Evolutionary conservation across 2,329 filamentous ascomycete genomes (phyloP).

Genomic region (Incumbomyces delicatus): DNA sequence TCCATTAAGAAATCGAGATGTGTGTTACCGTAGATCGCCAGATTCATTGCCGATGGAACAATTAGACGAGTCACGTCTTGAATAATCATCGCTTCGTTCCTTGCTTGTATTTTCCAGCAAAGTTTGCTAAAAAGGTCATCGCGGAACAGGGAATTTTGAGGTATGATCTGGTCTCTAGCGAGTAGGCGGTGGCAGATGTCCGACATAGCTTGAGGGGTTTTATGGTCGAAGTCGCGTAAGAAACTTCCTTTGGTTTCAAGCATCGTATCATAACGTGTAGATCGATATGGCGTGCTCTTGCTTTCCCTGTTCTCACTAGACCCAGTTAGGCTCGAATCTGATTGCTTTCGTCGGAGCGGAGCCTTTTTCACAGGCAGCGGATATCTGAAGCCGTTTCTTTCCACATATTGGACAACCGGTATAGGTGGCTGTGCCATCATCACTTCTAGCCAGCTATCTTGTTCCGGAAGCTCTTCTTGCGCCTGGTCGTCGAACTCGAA

Average conservation of each 20-base stretch:
- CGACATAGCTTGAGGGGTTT: too few species aligned
- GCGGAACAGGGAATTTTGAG: background rate
- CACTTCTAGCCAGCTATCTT: constrained; percentile 9
- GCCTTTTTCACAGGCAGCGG: too few species aligned
- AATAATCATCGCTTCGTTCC: too few species aligned
- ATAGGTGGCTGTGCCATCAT: constrained; percentile 3
- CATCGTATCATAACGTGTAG: background rate
- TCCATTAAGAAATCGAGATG: constrained; percentile 29
- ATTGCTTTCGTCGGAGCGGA: too few species aligned
- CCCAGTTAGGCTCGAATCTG: too few species aligned
- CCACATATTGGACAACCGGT: constrained; percentile 6
- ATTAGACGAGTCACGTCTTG: too few species aligned
- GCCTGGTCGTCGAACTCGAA: constrained; percentile 6
- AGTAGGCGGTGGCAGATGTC: too few species aligned
- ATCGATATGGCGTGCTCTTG: background rate
- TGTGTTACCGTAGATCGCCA: constrained; percentile 23
- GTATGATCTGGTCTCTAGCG: background rate
- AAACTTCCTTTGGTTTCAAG: background rate
- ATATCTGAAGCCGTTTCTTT: background rate
- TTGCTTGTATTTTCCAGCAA: too few species aligned
- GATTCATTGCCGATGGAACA: background rate
- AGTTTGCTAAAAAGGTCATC: background rate
- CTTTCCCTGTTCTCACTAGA: background rate
- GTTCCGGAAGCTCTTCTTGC: constrained; percentile 5
- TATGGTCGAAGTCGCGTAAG: background rate